These are phyloP conservation scores for Suillus discolor DNA, from an alignment of 768 basidiomycete genomes.

Conservation along the genomic window DNA sequence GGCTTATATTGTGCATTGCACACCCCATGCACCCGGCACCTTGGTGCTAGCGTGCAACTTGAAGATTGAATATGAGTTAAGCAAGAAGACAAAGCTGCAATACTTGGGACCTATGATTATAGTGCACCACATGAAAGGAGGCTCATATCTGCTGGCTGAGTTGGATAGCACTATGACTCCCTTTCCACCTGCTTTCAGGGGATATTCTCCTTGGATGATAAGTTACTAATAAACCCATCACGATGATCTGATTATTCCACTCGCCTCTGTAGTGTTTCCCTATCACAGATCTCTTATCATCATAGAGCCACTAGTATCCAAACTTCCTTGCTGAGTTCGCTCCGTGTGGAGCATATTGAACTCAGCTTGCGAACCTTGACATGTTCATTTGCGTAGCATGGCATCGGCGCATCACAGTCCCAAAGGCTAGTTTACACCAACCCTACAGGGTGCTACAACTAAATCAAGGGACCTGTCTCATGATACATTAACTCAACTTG, in stretches of 20 bases:
- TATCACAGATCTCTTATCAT: not conserved
- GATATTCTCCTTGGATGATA: not conserved
- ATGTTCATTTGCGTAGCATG: constrained; percentile 10
- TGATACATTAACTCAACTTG: constrained; percentile 40
- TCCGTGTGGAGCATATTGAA: not conserved
- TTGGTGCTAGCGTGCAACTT: no score
- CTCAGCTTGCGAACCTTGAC: not conserved
- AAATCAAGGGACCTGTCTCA: constrained; percentile 33
- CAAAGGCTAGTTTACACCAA: constrained; percentile 40
- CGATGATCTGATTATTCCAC: no score
- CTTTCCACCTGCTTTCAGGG: constrained; percentile 1
- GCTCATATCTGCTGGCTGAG: no score
- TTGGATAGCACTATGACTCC: no score
- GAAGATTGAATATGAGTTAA: no score
- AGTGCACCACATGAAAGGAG: no score
- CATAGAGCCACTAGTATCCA: not conserved
- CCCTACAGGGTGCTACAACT: constrained; percentile 36
- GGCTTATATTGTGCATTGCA: no score
- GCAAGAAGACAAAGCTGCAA: no score
- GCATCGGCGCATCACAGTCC: constrained; percentile 28
- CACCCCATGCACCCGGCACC: no score
- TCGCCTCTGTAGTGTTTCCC: not conserved
- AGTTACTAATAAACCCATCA: not conserved
- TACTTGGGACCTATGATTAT: no score
- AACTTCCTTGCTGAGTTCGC: not conserved